A percentile compares a stretch with the other conserved stretches of the same genome.
These are phyloP conservation scores for Exophiala mesophila DNA, from an alignment of 2,329 filamentous ascomycete genomes.

Conservation along the genomic window DNA sequence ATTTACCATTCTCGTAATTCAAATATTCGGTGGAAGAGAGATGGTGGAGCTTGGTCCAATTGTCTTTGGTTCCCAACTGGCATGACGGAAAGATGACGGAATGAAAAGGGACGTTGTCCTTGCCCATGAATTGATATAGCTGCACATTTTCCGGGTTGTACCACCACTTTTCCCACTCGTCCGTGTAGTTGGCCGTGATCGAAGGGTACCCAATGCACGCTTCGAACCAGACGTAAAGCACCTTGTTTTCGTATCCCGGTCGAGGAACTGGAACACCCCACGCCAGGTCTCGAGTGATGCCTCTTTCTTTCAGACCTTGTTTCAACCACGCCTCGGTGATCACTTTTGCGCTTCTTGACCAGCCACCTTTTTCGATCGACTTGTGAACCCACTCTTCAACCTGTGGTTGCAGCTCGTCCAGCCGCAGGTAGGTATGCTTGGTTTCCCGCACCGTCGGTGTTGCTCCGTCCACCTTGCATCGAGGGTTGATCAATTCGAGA, in stretches of 20 bases:
- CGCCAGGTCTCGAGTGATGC: conserved; percentile 86
- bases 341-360: conserved; percentile 41
- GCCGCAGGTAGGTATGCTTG: conserved; percentile 82
- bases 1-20: conserved; percentile 85
- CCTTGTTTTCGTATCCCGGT: conserved; percentile 65
- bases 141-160: conserved; percentile 80
- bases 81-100: conserved; percentile 86
- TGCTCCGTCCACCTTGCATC: conserved; percentile 85
- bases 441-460: conserved; percentile 75
- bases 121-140: conserved; percentile 94
- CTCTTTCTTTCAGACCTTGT: conserved; percentile 80
- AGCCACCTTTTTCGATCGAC: conserved; percentile 63
- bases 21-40: conserved; percentile 86
- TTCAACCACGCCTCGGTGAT: conserved; percentile 46
- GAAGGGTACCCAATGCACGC: conserved; percentile 93
- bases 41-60: conserved; percentile 86
- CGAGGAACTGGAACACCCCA: conserved; percentile 69
- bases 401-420: conserved; percentile 75
- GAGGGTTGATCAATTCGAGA: conserved; percentile 72
- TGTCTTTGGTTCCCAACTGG: conserved; percentile 75
- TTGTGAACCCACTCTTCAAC: conserved; percentile 74
- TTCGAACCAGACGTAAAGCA: conserved; percentile 92
- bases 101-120: conserved; percentile 84
- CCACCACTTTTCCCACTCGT: conserved; percentile 93
- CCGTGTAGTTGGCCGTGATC: conserved; percentile 85